Evolutionary conservation across 1,284 basidiomycete species (phyloP).

Genomic region (Leccinum pachyderme): DNA sequence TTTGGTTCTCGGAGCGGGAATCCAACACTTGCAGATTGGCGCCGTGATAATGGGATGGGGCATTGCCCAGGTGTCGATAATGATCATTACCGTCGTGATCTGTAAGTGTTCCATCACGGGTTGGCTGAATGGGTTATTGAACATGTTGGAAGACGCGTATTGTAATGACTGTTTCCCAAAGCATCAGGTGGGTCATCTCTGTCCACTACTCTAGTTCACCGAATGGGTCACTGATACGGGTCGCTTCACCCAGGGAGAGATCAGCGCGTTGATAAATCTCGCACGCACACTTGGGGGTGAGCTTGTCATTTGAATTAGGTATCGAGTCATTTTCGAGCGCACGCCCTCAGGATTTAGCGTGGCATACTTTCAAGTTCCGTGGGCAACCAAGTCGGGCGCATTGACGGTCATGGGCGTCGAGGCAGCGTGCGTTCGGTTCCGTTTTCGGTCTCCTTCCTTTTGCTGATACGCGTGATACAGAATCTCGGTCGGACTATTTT

Average conservation of each 20-base stretch:
- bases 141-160: constrained; percentile 44
- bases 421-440: constrained; percentile 38
- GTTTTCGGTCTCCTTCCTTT: background rate
- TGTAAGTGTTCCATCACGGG: constrained; percentile 37
- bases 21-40: constrained; percentile 55
- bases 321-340: background rate
- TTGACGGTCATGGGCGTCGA: constrained; percentile 50
- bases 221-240: background rate
- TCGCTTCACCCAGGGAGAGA: constrained; percentile 42
- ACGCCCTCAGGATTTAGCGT: constrained; percentile 41
- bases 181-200: constrained; percentile 18
- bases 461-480: constrained; percentile 19
- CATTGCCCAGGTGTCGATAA: constrained; percentile 55
- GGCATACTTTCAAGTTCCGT: constrained; percentile 57
- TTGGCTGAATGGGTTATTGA: background rate
- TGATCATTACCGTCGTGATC: constrained; percentile 66
- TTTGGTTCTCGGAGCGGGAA: constrained; percentile 54
- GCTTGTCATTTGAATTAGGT: background rate
- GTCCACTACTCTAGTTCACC: background rate
- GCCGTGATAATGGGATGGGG: constrained; percentile 70
- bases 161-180: constrained; percentile 47
- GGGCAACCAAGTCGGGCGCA: constrained; percentile 48
- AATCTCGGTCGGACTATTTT: constrained; percentile 44
- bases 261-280: constrained; percentile 53
- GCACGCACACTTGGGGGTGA: constrained; percentile 47